Percentiles rank a stretch among this genome's conserved stretches.
Conservation (phyloP, 2,329 filamentous ascomycete species). For the Fusarium foetens region DNA sequence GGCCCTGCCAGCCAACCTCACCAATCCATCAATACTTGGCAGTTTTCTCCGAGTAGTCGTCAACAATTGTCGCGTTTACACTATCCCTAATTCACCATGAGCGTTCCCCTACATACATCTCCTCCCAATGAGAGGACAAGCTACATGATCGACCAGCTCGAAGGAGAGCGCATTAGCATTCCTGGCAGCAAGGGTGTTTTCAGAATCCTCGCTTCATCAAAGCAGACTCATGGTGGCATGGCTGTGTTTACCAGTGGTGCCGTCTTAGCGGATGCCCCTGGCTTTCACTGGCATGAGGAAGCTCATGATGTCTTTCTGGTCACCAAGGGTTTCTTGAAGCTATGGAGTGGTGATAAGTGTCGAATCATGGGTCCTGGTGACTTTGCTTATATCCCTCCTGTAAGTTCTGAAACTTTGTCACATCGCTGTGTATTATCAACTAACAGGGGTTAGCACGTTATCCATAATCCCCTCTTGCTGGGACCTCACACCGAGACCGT, state of each 20-base stretch:
- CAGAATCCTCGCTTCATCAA: constrained; percentile 61
- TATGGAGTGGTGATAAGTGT: constrained; percentile 68
- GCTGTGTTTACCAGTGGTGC: constrained; percentile 62
- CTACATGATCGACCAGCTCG: constrained; percentile 60
- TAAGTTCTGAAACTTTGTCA: constrained; percentile 40
- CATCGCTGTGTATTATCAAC: no score
- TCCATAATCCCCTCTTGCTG: constrained; percentile 66
- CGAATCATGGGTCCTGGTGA: constrained; percentile 64
- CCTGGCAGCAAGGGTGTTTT: constrained; percentile 63
- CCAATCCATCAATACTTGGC: not conserved
- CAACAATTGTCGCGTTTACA: no score
- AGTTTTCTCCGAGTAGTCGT: no score
- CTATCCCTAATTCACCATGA: constrained; percentile 37
- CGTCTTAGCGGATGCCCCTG: constrained; percentile 57
- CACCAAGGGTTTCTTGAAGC: constrained; percentile 63
- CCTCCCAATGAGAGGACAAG: constrained; percentile 52
- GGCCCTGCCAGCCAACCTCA: not conserved
- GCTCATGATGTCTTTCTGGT: constrained; percentile 68
- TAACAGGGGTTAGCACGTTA: constrained; percentile 50
- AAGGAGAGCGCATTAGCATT: constrained; percentile 63
- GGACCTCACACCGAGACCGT: constrained; percentile 65
- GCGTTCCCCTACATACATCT: constrained; percentile 45
- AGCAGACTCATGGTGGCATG: constrained; percentile 62
- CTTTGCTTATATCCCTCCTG: constrained; percentile 67
- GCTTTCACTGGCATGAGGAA: constrained; percentile 67